Conservation (phyloP, 2,329 filamentous ascomycete genomes). For the Trichophyton mentagrophytes region DNA sequence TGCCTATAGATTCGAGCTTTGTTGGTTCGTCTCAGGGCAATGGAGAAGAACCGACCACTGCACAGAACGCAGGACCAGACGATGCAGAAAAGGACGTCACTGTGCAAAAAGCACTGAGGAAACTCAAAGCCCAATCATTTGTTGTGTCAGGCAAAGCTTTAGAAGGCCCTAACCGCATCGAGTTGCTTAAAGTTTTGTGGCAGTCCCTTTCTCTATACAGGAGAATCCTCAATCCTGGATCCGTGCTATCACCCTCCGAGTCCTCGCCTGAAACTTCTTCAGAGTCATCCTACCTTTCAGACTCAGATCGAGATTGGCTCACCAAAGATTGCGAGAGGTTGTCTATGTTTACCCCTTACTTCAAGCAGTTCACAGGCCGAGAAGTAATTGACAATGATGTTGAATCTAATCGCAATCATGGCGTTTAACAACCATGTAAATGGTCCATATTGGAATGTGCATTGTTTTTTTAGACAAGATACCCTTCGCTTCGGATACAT, state of each 20-base stretch:
- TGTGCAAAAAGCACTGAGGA: not conserved
- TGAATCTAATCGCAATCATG: not conserved
- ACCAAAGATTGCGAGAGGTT: not conserved
- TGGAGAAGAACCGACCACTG: not conserved
- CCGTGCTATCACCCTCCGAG: not conserved
- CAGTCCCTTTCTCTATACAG: not conserved
- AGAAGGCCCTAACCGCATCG: not conserved
- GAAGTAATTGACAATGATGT: not conserved
- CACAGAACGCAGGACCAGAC: not conserved
- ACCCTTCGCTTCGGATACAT: not conserved
- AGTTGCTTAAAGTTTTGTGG: not conserved
- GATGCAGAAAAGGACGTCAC: not conserved
- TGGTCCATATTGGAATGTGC: not conserved
- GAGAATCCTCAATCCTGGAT: not conserved
- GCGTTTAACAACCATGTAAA: not conserved
- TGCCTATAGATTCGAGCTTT: not conserved
- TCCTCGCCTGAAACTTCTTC: not conserved
- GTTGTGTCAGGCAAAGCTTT: too few species aligned
- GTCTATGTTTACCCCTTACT: not conserved
- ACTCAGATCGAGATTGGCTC: not conserved
- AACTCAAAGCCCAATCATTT: not conserved
- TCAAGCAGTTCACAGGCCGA: not conserved
- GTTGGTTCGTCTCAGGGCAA: not conserved
- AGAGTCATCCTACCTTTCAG: not conserved
- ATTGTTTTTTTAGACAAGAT: not conserved